Percentiles rank a stretch among this genome's conserved stretches.
Evolutionary conservation across 73 alveolate genomes (phyloP).

Genomic region (Paramecium primaurelia): DNA sequence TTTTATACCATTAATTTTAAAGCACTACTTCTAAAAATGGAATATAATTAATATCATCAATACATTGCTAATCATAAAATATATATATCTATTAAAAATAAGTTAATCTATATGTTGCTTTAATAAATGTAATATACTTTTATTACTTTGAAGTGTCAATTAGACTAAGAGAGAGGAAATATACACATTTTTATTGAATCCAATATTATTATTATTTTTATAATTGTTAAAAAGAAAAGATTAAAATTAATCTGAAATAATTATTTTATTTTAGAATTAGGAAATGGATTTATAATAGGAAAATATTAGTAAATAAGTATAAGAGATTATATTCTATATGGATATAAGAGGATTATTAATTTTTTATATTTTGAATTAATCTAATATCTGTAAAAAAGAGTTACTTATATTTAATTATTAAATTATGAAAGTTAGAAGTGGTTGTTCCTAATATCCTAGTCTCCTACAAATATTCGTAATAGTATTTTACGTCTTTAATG

Average conservation of each 20-base stretch:
- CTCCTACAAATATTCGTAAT: not conserved
- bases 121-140: no score
- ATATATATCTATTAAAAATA: no score
- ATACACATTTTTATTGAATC: no score
- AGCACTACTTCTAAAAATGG: no score
- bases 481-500: not conserved
- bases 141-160: no score
- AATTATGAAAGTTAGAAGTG: constrained; percentile 21
- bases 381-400: not conserved
- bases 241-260: not conserved
- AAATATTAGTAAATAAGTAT: not conserved
- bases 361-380: not conserved
- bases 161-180: no score
- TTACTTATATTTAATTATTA: not conserved
- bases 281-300: not conserved
- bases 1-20: no score
- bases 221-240: not conserved
- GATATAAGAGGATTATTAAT: not conserved
- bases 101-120: no score
- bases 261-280: not conserved
- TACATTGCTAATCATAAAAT: no score
- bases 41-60: no score
- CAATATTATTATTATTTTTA: no score
- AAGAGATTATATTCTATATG: not conserved
- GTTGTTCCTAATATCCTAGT: not conserved